Evolutionary conservation across 2,329 filamentous ascomycete genomes (phyloP).

Genomic region (Cordyceps cateniannulata): DNA sequence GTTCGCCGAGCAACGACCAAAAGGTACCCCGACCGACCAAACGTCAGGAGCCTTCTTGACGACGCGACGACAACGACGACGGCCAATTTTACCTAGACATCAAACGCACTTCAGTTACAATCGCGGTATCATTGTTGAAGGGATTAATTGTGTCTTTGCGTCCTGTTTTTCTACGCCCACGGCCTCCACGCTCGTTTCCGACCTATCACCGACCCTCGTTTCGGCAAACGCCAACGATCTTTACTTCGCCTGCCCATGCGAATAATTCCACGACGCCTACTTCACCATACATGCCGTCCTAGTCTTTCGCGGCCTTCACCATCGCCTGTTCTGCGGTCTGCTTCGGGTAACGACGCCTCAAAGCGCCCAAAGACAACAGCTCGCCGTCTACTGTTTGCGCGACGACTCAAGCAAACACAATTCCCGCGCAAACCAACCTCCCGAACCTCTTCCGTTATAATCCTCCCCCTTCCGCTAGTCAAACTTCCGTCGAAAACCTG

Average conservation of each 20-base stretch:
- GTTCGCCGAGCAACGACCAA: slow-evolving; percentile 9
- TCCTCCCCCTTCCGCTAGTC: not conserved
- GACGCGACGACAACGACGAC: slow-evolving; percentile 2
- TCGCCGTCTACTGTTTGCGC: not conserved
- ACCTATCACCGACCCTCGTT: not conserved
- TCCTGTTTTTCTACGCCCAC: not conserved
- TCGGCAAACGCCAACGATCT: slow-evolving; percentile 3
- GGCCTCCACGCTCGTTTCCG: slow-evolving; percentile 1
- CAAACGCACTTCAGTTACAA: not conserved
- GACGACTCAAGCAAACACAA: not conserved
- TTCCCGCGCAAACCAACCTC: not conserved
- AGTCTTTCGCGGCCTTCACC: not conserved
- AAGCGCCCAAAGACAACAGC: not conserved
- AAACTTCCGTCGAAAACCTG: not conserved
- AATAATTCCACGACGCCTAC: not conserved
- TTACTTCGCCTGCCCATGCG: not conserved
- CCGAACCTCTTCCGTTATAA: not conserved
- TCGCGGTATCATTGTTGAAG: not conserved
- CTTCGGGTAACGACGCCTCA: not conserved
- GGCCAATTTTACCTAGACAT: not conserved
- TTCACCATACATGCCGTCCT: not conserved
- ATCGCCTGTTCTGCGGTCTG: not conserved
- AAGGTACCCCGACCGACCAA: not conserved
- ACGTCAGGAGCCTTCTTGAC: slow-evolving; percentile 10
- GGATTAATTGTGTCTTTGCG: not conserved